Evolutionary conservation across 495 filamentous ascomycete species (phyloP), one percentile per base, ranked within the genome.

Genomic region (Astrothelium subdiscretum): DNA sequence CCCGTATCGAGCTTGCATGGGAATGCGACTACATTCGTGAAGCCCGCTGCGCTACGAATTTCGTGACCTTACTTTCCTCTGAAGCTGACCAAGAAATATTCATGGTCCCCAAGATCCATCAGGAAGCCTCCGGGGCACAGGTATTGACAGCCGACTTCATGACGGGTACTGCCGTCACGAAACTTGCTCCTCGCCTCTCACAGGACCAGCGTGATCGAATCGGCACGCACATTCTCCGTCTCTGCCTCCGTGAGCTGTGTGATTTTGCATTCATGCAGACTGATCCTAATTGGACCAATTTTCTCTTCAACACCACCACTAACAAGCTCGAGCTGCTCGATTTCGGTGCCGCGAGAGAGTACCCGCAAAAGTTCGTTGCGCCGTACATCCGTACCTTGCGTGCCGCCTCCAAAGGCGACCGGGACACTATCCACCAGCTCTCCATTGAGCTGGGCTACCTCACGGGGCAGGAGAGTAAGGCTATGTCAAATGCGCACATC

Each of bases 261-360:
- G 89, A 96, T 68, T 98, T 96, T 79, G 82, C 78, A 48, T 98
- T 94, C 79, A 98, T 98, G 94, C 94, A 98, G 75, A 97, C 94
- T 29, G 94, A 98, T 44, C 94, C 94, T 22, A 98, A 98, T 78
- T 98, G 95, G 94, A 97, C 95, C n/a, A 98, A 98, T 71, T 98
- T 98, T 77, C 78, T 97, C 31, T 97, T 89, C 78, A 96, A 98
- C 71, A 73, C 81, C 0, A 59, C 75, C 8, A 85, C 83, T 1
- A 75, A 85, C 59, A 87, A 84, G 67, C 84, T 98, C 5, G 92
- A 97, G 74, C 85, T 98, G 12, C 85, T 98, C 57, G 94, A 98
- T 73, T 98, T 98, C 70, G 94, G 94, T 64, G 94, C 94, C 31
- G 89, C 88, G 15, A 79, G 94, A 65, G 95, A 90, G 54, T 98